Base-by-base conservation (phyloP, 1,284 basidiomycete genomes). In the Moesziomyces antarcticus region DNA sequence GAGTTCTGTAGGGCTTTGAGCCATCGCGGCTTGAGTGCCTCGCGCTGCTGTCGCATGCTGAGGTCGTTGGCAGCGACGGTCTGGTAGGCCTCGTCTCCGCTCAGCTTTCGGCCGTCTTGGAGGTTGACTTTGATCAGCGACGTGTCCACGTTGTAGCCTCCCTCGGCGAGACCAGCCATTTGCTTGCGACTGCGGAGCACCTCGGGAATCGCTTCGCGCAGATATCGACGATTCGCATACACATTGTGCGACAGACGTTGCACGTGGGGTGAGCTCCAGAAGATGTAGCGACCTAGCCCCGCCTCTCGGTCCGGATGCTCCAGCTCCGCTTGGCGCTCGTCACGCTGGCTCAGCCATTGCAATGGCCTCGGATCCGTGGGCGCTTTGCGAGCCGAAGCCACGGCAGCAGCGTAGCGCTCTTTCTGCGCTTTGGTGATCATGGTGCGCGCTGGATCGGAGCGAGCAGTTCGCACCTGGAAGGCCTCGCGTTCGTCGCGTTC, bases 401-500 rank as follows among this genome's bases (percentile, higher is more conserved):
- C 25, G 16, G 43, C 18, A 3, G 20, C 49, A 3, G 27, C n/a
- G 25, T 45, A 53, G 8, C 59, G 59, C 16, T 63, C 41, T 46
- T 56, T 58, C n/a, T 65, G 49, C 5, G 41, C 45, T 21, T 20
- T 35, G 1, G 30, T 30, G 30, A 56, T 63, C 50, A 60, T 52
- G 20, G 50, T 40, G 4, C 20, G 14, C 13, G n/a, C 14, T 3
- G 70, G 64, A 8, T 53, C 47, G 21, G 35, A 37, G 10, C n/a
- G 1, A 5, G 57, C 43, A 0, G 41, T 54, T 13, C 70, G 47
- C 10, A 20, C 18, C 27, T 54, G 47, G 18, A 54, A 73, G 0
- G 65, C 71, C 46, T 73, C 71, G 11, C 62, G 54, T 48, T 73
- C 71, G 13, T 66, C 57, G 21, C 66, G 46, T 35, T 70, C 67